Percentiles rank a stretch among this genome's conserved stretches.
Conservation (phyloP, 768 basidiomycete genomes). For the Arthromyces matolae region DNA sequence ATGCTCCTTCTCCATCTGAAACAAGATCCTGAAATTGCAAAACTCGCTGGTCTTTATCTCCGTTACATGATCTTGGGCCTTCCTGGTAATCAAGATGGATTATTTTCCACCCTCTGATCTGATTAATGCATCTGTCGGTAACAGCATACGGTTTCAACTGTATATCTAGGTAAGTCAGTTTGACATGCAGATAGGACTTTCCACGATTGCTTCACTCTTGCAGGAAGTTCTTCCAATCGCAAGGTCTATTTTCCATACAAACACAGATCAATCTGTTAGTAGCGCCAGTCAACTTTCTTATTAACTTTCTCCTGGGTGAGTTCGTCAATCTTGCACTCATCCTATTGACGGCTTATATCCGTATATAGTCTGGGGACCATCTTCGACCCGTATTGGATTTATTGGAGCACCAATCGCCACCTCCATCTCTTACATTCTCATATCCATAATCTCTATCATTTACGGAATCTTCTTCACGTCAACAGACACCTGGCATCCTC, state of each 20-base stretch:
- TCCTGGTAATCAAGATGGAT: too few species aligned
- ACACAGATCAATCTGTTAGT: constrained; percentile 36
- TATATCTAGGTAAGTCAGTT: constrained; percentile 34
- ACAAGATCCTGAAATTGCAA: constrained; percentile 82
- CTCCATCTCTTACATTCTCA: constrained; percentile 78
- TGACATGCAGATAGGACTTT: background rate
- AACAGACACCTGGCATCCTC: constrained; percentile 77
- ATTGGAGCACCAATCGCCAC: constrained; percentile 90
- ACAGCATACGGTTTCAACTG: constrained; percentile 51
- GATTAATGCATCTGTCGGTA: too few species aligned
- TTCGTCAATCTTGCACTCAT: background rate
- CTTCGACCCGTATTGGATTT: constrained; percentile 75
- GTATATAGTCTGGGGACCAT: constrained; percentile 71
- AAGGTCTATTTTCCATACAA: constrained; percentile 38
- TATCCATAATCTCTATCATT: constrained; percentile 53
- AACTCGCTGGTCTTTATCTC: constrained; percentile 70
- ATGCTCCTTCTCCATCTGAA: constrained; percentile 65
- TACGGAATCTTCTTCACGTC: constrained; percentile 64
- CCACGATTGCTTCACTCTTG: background rate
- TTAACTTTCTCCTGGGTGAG: constrained; percentile 79
- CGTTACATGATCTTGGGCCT: constrained; percentile 72
- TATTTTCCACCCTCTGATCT: too few species aligned
- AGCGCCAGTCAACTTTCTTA: constrained; percentile 77
- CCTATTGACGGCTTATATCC: too few species aligned
- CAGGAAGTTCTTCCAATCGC: constrained; percentile 75